Percentiles rank a stretch among this genome's conserved stretches.
Evolutionary conservation across 2,329 filamentous ascomycete species (phyloP).

Genomic region (Davidsoniella australis): DNA sequence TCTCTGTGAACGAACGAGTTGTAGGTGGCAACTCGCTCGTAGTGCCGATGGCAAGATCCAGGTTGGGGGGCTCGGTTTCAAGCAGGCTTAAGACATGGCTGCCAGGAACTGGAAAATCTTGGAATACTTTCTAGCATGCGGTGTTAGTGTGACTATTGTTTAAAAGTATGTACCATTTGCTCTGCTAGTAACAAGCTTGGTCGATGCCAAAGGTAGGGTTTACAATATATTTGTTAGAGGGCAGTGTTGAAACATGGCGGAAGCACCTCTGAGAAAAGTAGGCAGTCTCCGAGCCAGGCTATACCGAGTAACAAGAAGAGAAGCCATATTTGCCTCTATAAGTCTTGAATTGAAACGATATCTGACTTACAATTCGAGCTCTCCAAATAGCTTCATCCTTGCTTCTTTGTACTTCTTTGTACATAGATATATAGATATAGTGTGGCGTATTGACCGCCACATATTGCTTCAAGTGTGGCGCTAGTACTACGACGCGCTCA

Average conservation of each 20-base stretch:
- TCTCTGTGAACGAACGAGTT: conserved; percentile 41
- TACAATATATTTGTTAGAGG: conserved; percentile 37
- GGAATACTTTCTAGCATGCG: conserved; percentile 38
- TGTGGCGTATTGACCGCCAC: background rate
- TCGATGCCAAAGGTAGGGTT: conserved; percentile 16
- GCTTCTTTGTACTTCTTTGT: background rate
- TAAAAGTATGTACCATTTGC: background rate
- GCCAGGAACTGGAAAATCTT: conserved; percentile 26
- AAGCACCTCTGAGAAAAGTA: background rate
- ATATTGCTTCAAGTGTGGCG: background rate
- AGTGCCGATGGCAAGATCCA: conserved; percentile 39
- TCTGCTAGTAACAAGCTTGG: background rate
- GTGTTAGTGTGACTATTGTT: background rate
- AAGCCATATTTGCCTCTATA: conserved; percentile 1
- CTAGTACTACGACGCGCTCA: background rate
- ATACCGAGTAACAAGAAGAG: background rate
- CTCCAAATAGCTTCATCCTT: conserved; percentile 1
- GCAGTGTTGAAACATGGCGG: conserved; percentile 23
- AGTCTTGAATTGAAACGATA: background rate
- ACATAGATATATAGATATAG: background rate
- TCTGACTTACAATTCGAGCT: no score
- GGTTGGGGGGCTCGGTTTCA: conserved; percentile 36
- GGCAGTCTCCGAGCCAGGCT: background rate
- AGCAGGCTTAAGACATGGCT: conserved; percentile 42
- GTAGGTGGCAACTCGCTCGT: conserved; percentile 43